Percentiles rank a stretch among this genome's conserved stretches.
Evolutionary conservation across 805 yeast species (phyloP).

Genomic region (Monosporozyma siamensis): DNA sequence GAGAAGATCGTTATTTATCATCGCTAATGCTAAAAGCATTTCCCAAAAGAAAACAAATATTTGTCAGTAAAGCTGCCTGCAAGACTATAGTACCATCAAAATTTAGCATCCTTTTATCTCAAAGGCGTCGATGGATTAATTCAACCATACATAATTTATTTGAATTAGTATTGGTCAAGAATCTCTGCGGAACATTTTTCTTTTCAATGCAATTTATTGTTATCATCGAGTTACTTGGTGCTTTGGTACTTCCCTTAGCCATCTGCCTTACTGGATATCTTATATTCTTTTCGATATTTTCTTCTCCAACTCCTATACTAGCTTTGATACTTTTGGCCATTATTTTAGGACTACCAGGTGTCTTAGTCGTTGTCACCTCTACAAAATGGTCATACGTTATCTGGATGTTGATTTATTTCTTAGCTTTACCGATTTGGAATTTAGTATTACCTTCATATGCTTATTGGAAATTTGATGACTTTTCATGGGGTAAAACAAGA

Average conservation of each 20-base stretch:
- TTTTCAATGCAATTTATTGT: slow-evolving; percentile 92
- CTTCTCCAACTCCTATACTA: slow-evolving; percentile 66
- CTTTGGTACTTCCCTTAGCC: slow-evolving; percentile 83
- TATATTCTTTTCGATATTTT: slow-evolving; percentile 56
- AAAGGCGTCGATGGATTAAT: slow-evolving; percentile 94
- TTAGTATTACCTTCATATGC: slow-evolving; percentile 79
- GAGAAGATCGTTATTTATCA: slow-evolving; percentile 83
- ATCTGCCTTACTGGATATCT: slow-evolving; percentile 76
- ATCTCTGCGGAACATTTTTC: slow-evolving; percentile 89
- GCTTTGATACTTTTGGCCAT: slow-evolving; percentile 68
- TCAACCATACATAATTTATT: slow-evolving; percentile 88
- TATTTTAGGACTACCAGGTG: slow-evolving; percentile 79
- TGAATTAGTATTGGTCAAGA: slow-evolving; percentile 76
- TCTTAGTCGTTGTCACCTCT: slow-evolving; percentile 71
- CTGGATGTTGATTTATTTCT: slow-evolving; percentile 71
- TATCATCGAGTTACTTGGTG: slow-evolving; percentile 74
- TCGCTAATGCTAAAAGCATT: slow-evolving; percentile 81
- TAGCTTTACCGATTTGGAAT: slow-evolving; percentile 91
- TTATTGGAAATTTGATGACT: slow-evolving; percentile 92
- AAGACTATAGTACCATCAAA: slow-evolving; percentile 83
- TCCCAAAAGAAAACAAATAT: slow-evolving; percentile 80
- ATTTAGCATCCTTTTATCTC: slow-evolving; percentile 73
- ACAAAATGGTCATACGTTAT: slow-evolving; percentile 59
- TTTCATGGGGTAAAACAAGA: slow-evolving; percentile 94
- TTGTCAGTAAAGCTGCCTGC: slow-evolving; percentile 86